Conservation (phyloP, 2,329 filamentous ascomycete genomes). For the Fusarium chlamydosporum region DNA sequence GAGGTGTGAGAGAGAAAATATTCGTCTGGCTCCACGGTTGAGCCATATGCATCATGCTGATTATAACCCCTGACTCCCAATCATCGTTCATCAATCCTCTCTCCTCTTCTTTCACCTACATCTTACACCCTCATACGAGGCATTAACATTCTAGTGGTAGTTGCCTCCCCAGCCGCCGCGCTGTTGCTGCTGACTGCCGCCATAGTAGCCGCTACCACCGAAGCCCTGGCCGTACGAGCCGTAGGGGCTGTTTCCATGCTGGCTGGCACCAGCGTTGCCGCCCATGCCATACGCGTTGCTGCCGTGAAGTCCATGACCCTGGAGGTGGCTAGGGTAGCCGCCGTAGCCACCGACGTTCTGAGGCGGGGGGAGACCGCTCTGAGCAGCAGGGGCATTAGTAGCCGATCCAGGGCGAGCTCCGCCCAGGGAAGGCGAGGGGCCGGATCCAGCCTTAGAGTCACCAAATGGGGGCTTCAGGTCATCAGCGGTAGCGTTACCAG, state of each 20-base stretch:
- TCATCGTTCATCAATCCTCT: constrained; percentile 39
- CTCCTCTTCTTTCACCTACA: constrained; percentile 21
- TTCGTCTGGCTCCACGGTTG: constrained; percentile 44
- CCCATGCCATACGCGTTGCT: constrained; percentile 69
- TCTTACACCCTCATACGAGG: constrained; percentile 44
- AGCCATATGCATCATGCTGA: constrained; percentile 52
- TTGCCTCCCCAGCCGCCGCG: constrained; percentile 72
- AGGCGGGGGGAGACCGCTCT: constrained; percentile 69
- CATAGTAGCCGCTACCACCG: constrained; percentile 64
- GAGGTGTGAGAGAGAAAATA: constrained; percentile 48
- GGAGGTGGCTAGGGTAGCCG: constrained; percentile 69
- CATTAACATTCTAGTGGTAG: constrained; percentile 64
- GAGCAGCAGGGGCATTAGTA: constrained; percentile 64
- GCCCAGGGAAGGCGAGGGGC: constrained; percentile 69
- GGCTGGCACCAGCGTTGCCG: constrained; percentile 64
- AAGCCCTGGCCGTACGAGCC: constrained; percentile 66
- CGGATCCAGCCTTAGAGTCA: constrained; percentile 67
- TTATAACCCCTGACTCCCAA: constrained; percentile 51
- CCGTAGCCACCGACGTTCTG: constrained; percentile 69
- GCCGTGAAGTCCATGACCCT: constrained; percentile 67
- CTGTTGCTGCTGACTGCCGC: constrained; percentile 56
- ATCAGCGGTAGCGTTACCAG: constrained; percentile 61
- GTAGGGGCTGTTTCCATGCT: constrained; percentile 68
- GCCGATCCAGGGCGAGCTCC: constrained; percentile 71
- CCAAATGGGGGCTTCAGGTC: constrained; percentile 71